phyloP scores from a whole-genome alignment of 2,329 filamentous ascomycete genomes.

The Ustilaginoidea virens region DNA sequence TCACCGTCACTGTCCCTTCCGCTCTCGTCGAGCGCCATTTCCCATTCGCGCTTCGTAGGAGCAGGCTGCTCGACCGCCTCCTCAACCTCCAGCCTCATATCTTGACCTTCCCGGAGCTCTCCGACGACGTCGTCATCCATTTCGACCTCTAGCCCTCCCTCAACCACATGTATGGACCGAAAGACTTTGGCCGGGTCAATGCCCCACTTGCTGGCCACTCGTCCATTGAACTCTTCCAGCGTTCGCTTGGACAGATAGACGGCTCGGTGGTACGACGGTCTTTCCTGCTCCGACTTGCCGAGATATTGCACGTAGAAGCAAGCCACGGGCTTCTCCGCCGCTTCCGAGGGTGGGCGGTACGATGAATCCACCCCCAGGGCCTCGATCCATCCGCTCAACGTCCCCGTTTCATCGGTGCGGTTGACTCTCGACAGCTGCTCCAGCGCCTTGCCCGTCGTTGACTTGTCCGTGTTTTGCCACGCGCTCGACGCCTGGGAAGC shows the following conservation, averaged over 20 bases:
- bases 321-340: slow-evolving; percentile 56
- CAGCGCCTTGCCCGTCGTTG: slow-evolving; percentile 29
- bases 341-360: slow-evolving; percentile 68
- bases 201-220: slow-evolving; percentile 65
- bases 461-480: slow-evolving; percentile 44
- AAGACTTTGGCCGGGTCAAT: slow-evolving; percentile 59
- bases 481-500: slow-evolving; percentile 37
- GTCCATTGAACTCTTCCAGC: slow-evolving; percentile 54
- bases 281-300: slow-evolving; percentile 30
- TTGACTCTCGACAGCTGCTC: slow-evolving; percentile 37
- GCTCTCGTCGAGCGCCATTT: slow-evolving; percentile 40
- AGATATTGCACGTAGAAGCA: slow-evolving; percentile 69
- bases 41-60: slow-evolving; percentile 40
- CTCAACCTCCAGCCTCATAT: slow-evolving; percentile 62
- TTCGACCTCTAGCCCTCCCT: slow-evolving; percentile 64
- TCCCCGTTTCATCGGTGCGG: slow-evolving; percentile 44
- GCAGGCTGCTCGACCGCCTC: slow-evolving; percentile 22
- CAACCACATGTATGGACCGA: slow-evolving; percentile 56
- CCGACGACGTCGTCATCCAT: slow-evolving; percentile 82
- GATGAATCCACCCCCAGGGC: slow-evolving; percentile 76
- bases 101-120: slow-evolving; percentile 77
- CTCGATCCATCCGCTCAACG: slow-evolving; percentile 72
- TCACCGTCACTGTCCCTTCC: slow-evolving; percentile 16
- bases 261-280: slow-evolving; percentile 60
- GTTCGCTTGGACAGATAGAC: slow-evolving; percentile 73